phyloP scores from a whole-genome alignment of 352 stramenopile genomes.

The Phytopythium aichiense region DNA sequence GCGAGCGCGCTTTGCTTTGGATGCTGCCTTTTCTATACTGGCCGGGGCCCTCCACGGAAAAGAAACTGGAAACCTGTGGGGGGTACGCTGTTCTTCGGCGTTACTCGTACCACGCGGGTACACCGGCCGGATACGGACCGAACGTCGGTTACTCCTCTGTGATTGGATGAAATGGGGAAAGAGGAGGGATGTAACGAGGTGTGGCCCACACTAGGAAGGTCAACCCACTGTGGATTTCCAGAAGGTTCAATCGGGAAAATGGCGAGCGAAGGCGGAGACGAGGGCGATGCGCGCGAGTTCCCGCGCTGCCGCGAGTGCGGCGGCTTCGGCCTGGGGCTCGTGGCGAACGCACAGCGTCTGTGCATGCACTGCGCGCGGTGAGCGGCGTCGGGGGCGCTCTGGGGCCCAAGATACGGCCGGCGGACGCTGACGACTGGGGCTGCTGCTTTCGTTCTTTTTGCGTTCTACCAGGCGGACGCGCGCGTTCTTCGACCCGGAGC shows the following conservation, averaged over 20 bases:
- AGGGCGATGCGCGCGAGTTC: constrained; percentile 19
- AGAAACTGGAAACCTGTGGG: too few species aligned
- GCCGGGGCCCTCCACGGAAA: neutral
- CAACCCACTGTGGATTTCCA: neutral
- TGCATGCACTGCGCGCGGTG: constrained; percentile 74
- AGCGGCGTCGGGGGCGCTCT: neutral
- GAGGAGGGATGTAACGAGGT: too few species aligned
- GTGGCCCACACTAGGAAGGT: neutral
- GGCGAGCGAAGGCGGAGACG: neutral
- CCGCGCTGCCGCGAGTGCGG: constrained; percentile 65
- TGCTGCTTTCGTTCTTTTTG: too few species aligned
- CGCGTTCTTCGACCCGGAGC: constrained; percentile 77
- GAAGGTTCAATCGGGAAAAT: neutral
- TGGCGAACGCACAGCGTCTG: constrained; percentile 67
- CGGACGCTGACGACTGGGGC: neutral
- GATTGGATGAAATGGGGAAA: too few species aligned
- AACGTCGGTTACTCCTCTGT: too few species aligned
- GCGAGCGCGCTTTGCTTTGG: neutral
- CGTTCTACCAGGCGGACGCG: constrained; percentile 42
- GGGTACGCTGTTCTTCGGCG: too few species aligned
- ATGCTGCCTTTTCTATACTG: constrained; percentile 6
- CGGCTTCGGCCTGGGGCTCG: constrained; percentile 60
- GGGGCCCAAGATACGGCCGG: neutral
- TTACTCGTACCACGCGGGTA: too few species aligned
- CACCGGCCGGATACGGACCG: too few species aligned